These are phyloP conservation scores for Malus hybrid DNA, from an alignment of 331 rosid species.

Conservation along the genomic window DNA sequence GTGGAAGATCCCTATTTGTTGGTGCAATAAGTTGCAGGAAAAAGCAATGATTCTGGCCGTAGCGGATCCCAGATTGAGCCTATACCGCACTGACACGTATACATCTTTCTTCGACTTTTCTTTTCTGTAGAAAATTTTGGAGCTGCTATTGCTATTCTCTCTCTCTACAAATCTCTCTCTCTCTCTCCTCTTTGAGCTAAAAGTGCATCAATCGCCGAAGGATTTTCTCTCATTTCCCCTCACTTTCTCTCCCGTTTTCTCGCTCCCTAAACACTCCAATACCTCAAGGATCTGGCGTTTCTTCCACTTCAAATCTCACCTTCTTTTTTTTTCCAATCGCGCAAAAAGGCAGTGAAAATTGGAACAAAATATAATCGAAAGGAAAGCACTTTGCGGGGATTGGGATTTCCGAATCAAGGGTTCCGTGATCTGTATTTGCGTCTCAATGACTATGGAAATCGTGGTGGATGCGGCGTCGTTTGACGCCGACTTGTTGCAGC, in stretches of 20 bases:
- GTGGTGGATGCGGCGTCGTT: slow-evolving; percentile 67
- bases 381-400: slow-evolving; percentile 10
- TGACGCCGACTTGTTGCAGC: slow-evolving; percentile 89
- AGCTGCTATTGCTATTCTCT: slow-evolving; percentile 2
- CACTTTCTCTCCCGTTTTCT: slow-evolving; percentile 4
- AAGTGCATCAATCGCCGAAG: slow-evolving; percentile 24
- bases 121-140: slow-evolving; percentile 3
- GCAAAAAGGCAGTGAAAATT: not conserved
- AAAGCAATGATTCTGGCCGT: not conserved
- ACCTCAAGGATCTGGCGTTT: slow-evolving; percentile 61
- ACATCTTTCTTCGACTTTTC: not conserved
- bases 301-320: slow-evolving; percentile 14
- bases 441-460: slow-evolving; percentile 72
- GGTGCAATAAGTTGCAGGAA: not conserved
- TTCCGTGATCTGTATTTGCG: slow-evolving; percentile 29
- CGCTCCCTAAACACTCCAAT: slow-evolving; percentile 13
- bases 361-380: not conserved
- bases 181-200: slow-evolving; percentile 12
- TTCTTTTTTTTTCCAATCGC: slow-evolving; percentile 2
- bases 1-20: not conserved
- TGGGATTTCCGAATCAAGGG: slow-evolving; percentile 31
- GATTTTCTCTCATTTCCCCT: slow-evolving; percentile 10
- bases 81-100: slow-evolving; percentile 13
- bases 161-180: slow-evolving; percentile 12
- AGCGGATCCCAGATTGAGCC: not conserved